Evolutionary conservation across 2,329 filamentous ascomycete species (phyloP), one percentile per base, ranked within the genome.

Genomic region (Microdochium paspali): DNA sequence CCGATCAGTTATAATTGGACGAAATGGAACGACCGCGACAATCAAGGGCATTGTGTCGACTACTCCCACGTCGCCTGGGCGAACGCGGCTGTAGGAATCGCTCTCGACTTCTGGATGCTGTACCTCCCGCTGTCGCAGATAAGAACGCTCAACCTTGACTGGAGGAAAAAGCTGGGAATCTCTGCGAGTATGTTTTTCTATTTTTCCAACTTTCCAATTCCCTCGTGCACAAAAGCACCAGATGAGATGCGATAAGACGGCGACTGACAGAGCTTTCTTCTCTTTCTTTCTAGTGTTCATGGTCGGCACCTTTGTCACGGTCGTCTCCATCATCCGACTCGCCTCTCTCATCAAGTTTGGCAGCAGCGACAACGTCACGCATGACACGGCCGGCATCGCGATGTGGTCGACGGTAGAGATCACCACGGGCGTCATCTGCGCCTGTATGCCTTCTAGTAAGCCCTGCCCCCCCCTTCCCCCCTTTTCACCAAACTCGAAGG

Each of bases 91-190:
- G 59, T 71, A 28, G 68, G 67, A 46, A 72, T 73, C 23, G 52
- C 55, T 2, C 57, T 70, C 40, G 71, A 74, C 49, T 4, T 70
- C 7, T 62, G 62, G 52, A 68, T 73, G 49, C 56, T 72, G 32
- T 57, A 56, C 4, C 55, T 73, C 2, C 70, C 72, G 1, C 61
- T 75, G 18, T 65, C 65, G 9, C 66, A 71, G 49, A 53, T 77
- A 5, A 49, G 60, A 24, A 45, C 55, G 2, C 60, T 75, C 21
- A 62, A 67, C 4, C 52, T 74, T 39, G 65, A 68, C 49, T 69
- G 65, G 59, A 70, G 69, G 60, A 73, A 73, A 59, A 76, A 73
- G 60, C 18, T 70, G 5, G 64, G 68, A 46, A 65, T 73, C 2
- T 54, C 35, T 4, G 35, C 35, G 15, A 40, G 35, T 40, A 21